phyloP scores from a whole-genome alignment of 192 early-diverging fungal genomes.

The Entomortierella beljakovae region DNA sequence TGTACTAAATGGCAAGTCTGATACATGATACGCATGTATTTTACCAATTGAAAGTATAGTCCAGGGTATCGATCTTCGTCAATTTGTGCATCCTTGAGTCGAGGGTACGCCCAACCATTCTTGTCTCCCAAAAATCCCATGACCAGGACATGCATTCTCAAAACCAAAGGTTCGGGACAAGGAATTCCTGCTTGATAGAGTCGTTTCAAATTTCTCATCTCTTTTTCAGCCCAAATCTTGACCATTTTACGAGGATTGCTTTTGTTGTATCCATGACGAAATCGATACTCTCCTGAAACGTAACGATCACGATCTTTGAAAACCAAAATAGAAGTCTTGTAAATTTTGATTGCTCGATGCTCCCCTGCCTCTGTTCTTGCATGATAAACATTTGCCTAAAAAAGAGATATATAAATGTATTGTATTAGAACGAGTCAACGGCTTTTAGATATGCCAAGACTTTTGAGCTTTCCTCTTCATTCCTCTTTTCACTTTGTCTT shows the following conservation, averaged over 20 bases:
- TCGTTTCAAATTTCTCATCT: slow-evolving; percentile 98
- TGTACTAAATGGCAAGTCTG: slow-evolving; percentile 95
- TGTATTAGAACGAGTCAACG: no score
- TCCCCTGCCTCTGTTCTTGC: slow-evolving; percentile 85
- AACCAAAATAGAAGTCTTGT: slow-evolving; percentile 97
- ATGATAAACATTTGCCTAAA: slow-evolving; percentile 95
- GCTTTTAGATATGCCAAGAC: no score
- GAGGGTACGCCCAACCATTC: slow-evolving; percentile 94
- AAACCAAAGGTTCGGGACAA: slow-evolving; percentile 87
- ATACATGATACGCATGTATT: slow-evolving; percentile 92
- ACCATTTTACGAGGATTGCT: slow-evolving; percentile 99
- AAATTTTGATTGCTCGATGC: slow-evolving; percentile 95
- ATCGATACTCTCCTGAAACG: slow-evolving; percentile 94
- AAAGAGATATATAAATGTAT: neutral
- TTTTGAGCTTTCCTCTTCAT: no score
- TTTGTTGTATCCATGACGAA: slow-evolving; percentile 93
- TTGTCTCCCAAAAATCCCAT: slow-evolving; percentile 95
- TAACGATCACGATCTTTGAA: slow-evolving; percentile 99
- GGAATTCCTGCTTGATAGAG: slow-evolving; percentile 86
- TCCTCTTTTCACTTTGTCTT: no score
- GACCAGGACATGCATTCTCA: slow-evolving; percentile 94
- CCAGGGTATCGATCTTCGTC: slow-evolving; percentile 75
- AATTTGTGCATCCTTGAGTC: slow-evolving; percentile 94
- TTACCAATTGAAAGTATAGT: slow-evolving; percentile 87
- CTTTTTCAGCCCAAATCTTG: slow-evolving; percentile 98